Conservation (phyloP, 495 filamentous ascomycete genomes). For the Parathielavia appendiculata region DNA sequence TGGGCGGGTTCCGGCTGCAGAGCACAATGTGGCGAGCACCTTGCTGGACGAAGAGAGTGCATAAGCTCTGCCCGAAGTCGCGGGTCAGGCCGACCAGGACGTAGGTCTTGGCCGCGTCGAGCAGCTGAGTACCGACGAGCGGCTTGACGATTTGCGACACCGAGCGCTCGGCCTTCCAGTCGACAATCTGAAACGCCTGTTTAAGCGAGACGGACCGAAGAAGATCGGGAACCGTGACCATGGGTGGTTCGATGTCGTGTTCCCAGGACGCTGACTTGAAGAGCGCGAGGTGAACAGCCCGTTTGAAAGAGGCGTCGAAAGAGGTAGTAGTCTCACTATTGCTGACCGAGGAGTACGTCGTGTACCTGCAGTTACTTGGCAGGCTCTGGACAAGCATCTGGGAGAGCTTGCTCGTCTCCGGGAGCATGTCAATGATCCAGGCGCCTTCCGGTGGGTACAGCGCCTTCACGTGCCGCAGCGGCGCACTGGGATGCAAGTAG, state of each 20-base stretch:
- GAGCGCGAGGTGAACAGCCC: conserved; percentile 23
- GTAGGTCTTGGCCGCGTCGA: conserved; percentile 48
- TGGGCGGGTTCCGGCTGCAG: conserved; percentile 51
- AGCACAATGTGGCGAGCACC: conserved; percentile 53
- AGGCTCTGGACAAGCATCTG: conserved; percentile 20
- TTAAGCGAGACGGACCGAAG: conserved; percentile 5
- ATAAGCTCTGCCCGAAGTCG: conserved; percentile 54
- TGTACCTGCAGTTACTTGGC: conserved; percentile 26
- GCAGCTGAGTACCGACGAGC: conserved; percentile 17
- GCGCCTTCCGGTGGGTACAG: conserved; percentile 24
- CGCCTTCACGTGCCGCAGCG: conserved; percentile 25
- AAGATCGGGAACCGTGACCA: conserved; percentile 25
- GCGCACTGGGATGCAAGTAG: conserved; percentile 26
- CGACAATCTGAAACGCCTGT: conserved; percentile 29
- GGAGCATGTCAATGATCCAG: conserved; percentile 32
- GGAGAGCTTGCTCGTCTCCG: conserved; percentile 23
- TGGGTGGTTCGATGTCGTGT: background rate
- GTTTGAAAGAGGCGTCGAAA: conserved; percentile 19
- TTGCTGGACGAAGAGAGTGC: conserved; percentile 49
- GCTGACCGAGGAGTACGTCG: background rate
- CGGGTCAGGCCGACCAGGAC: conserved; percentile 54
- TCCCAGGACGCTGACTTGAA: conserved; percentile 6
- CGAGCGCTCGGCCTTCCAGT: conserved; percentile 38
- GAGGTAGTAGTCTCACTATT: background rate
- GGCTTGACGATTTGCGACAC: conserved; percentile 21